These are phyloP conservation scores for Eimeria praecox DNA, from an alignment of 169 alveolate genomes.

Conservation along the genomic window DNA sequence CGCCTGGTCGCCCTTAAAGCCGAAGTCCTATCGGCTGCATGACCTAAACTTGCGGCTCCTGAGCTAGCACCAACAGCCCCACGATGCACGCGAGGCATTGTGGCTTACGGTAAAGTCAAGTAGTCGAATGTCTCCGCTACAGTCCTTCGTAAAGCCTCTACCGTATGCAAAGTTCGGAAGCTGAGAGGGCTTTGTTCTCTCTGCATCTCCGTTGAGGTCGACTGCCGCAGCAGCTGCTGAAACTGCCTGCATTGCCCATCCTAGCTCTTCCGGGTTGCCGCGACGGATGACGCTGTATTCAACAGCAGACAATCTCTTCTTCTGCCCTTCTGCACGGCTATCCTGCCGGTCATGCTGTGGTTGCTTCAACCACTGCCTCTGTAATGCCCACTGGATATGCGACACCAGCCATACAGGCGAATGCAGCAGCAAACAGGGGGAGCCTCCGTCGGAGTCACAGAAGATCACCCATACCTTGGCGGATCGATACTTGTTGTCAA, in stretches of 20 bases:
- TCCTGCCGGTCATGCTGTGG: constrained; percentile 1
- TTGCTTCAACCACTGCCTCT: constrained; percentile 36
- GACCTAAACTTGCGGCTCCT: neutral
- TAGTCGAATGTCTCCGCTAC: constrained; percentile 41
- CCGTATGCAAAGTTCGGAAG: constrained; percentile 5
- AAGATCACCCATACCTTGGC: constrained; percentile 63
- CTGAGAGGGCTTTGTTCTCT: neutral
- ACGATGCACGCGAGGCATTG: neutral
- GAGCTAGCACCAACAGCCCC: neutral
- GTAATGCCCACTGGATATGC: constrained; percentile 32
- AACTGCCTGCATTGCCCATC: constrained; percentile 75
- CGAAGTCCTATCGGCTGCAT: neutral
- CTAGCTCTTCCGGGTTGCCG: constrained; percentile 20
- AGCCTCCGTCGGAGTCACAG: constrained; percentile 44
- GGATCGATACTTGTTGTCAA: constrained; percentile 17
- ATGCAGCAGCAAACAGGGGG: constrained; percentile 78
- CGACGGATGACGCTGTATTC: constrained; percentile 51
- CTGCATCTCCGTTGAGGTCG: constrained; percentile 24
- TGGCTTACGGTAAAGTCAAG: constrained; percentile 52
- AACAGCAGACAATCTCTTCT: neutral
- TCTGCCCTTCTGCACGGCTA: neutral
- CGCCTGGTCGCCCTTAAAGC: neutral
- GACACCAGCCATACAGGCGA: constrained; percentile 79
- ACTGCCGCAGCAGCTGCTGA: constrained; percentile 77
- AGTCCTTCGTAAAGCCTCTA: neutral